Base-by-base conservation (phyloP, 2,329 filamentous ascomycete genomes). In the Fusarium equiseti region DNA sequence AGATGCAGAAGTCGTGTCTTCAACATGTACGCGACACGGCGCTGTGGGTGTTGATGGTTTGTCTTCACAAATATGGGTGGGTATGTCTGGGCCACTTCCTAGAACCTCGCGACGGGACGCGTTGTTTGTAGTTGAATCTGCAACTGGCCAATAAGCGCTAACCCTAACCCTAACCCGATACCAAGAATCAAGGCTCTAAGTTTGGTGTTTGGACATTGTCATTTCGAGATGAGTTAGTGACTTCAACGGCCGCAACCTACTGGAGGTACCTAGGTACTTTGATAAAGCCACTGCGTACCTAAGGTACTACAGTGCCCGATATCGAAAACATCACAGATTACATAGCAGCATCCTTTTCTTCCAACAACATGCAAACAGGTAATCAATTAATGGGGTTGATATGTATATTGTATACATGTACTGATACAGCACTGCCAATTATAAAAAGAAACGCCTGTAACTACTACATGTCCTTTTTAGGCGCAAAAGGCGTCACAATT, bases 391-490 rank as follows among this genome's bases (percentile, higher is more conserved):
- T n/a, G 18, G 10, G 18, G 35, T n/a, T 38, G 35, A n/a, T 38
- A n/a, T 38, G 35, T 38, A 38, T 31, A 31, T 31, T 31, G 13
- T 31, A 31, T 31, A 31, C 29, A 31, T 31, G 29, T 15, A 15
- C 20, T 20, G 20, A 20, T 20, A 20, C 29, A 4, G 29, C 29
- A 15, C 10, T n/a, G 18, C 18, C 18, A n/a, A 15, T 27, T 27
- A 11, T 27, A 38, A 13, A 9, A 53, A 40, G 16, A 27, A 12
- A 11, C 6, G 8, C 8, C 27, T 31, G n/a, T 53, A 24, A 20
- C 35, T 29, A n/a, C 40, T 29, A 80, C 27, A 53, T 55, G 15
- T 48, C 67, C 73, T 80, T 81, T 64, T 77, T 79, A 20, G 48
- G 49, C 24, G 42, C 31, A 9, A 51, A 56, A 42, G 53, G 48